These are phyloP conservation scores for Russula sp. DNA, from an alignment of 768 basidiomycete species.

Conservation along the genomic window DNA sequence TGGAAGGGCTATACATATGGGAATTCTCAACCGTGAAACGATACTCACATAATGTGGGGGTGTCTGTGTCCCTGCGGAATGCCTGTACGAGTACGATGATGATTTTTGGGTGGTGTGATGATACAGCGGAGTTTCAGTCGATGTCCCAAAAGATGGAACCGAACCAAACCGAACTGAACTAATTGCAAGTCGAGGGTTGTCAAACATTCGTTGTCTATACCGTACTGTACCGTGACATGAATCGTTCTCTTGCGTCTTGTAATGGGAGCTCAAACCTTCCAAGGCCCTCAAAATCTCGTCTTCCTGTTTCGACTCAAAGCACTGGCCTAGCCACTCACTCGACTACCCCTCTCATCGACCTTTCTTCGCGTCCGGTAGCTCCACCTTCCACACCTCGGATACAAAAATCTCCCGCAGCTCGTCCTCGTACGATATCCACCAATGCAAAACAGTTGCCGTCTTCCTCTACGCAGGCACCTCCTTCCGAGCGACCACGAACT, in stretches of 20 bases:
- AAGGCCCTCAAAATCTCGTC: slow-evolving; percentile 10
- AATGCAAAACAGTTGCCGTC: not conserved
- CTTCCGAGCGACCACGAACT: not conserved
- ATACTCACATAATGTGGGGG: slow-evolving; percentile 4
- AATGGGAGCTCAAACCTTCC: slow-evolving; percentile 3
- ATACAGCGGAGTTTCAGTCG: slow-evolving; percentile 3
- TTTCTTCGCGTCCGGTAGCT: not conserved
- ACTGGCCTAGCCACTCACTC: not conserved
- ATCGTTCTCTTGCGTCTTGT: not conserved
- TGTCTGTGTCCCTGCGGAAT: not conserved
- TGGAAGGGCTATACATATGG: not conserved
- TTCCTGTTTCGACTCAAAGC: not conserved
- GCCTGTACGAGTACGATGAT: not conserved
- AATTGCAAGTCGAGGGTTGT: too few relatives aligned
- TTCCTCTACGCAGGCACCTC: not conserved
- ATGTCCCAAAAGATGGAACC: not conserved
- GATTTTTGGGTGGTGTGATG: not conserved
- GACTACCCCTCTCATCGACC: not conserved
- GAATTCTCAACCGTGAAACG: not conserved
- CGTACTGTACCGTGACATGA: not conserved
- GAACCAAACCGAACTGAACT: not conserved
- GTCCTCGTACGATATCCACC: slow-evolving; percentile 1
- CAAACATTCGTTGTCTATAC: too few relatives aligned
- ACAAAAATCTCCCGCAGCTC: slow-evolving; percentile 4
- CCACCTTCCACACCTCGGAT: slow-evolving; percentile 6